phyloP scores from a whole-genome alignment of 306 rosid genomes.

The Quillaja saponaria region DNA sequence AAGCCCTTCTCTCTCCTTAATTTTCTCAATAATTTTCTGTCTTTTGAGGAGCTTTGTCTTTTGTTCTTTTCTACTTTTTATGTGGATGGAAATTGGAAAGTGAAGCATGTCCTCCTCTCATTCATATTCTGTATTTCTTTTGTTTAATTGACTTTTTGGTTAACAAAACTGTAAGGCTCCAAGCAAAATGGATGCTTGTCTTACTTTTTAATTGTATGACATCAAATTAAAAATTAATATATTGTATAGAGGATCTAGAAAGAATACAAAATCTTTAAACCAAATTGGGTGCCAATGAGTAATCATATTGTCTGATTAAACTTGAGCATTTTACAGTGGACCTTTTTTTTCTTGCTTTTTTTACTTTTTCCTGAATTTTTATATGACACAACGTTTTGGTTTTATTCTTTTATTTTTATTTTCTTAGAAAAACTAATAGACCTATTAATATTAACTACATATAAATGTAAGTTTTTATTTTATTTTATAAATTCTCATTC shows the following conservation, averaged over 20 bases:
- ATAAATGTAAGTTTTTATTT: no score
- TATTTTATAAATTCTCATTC: no score
- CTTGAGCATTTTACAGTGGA: background rate
- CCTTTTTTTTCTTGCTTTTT: background rate
- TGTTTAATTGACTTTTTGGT: constrained; percentile 12
- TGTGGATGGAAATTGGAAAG: constrained; percentile 25
- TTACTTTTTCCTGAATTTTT: background rate
- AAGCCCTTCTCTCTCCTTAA: constrained; percentile 20
- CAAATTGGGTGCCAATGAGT: background rate
- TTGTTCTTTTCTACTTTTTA: constrained; percentile 3
- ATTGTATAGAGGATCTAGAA: no score
- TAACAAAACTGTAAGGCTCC: background rate
- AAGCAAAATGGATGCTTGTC: background rate
- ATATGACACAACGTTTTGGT: background rate
- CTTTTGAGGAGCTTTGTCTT: constrained; percentile 27
- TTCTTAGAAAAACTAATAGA: background rate
- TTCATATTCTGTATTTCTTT: background rate
- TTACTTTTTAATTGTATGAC: background rate
- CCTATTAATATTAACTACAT: no score
- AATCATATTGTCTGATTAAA: constrained; percentile 18
- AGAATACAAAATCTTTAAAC: background rate
- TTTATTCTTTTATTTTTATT: background rate
- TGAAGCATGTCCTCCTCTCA: background rate
- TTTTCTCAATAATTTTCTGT: background rate
- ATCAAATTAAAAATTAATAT: background rate